Conservation (phyloP, 2,329 filamentous ascomycete species). For the Fusarium musae region DNA sequence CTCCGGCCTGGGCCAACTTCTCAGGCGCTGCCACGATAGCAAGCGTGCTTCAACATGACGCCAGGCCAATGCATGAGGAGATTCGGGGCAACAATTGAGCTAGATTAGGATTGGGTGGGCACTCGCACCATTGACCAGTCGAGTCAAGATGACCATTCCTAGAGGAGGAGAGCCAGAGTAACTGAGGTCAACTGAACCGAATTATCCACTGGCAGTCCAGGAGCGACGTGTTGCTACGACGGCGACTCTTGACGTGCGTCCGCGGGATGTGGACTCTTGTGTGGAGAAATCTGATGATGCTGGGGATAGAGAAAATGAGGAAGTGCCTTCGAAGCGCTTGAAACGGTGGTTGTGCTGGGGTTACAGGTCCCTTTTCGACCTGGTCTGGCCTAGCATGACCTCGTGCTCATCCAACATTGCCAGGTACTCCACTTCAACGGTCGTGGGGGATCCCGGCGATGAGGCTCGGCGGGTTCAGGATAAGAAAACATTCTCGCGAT, state of each 20-base stretch:
- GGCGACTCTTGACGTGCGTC: constrained; percentile 39
- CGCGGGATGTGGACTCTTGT: constrained; percentile 36
- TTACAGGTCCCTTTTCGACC: constrained; percentile 27
- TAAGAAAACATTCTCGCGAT: constrained; percentile 28
- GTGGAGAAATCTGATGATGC: constrained; percentile 40
- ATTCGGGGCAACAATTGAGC: constrained; percentile 36
- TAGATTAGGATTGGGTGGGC: constrained; percentile 44
- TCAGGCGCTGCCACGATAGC: constrained; percentile 55
- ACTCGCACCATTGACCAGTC: constrained; percentile 43
- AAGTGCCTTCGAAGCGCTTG: constrained; percentile 16
- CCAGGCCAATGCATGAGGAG: constrained; percentile 41
- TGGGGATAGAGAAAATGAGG: constrained; percentile 31
- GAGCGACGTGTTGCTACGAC: constrained; percentile 44
- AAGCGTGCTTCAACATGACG: constrained; percentile 47
- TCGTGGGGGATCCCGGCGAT: constrained; percentile 15
- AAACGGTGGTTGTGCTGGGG: constrained; percentile 39
- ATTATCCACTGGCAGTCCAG: constrained; percentile 36
- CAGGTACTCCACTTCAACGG: constrained; percentile 21
- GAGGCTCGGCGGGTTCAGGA: constrained; percentile 34
- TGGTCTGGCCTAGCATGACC: constrained; percentile 15
- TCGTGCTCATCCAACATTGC: constrained; percentile 15
- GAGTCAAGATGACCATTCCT: constrained; percentile 24
- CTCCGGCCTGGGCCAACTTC: constrained; percentile 39
- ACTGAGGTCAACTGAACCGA: constrained; percentile 9
- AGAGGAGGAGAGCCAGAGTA: constrained; percentile 6